A percentile compares a stretch with the other conserved stretches of the same genome.
These are phyloP conservation scores for Solanum pinnatisectum DNA, from an alignment of 257 asterid species.

Conservation along the genomic window DNA sequence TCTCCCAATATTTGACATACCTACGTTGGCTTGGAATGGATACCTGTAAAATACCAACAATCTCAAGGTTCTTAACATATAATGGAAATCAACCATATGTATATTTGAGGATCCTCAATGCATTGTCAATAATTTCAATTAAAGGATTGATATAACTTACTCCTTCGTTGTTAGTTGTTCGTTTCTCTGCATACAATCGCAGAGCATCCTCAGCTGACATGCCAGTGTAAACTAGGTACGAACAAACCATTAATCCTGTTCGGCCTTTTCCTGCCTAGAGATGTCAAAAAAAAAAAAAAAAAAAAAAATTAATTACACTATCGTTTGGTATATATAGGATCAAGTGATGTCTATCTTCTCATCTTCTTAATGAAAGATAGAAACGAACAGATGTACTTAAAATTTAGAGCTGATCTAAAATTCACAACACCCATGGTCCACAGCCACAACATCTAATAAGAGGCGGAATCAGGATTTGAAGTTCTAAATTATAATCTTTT, in stretches of 20 bases:
- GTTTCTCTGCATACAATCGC: conserved; percentile 57
- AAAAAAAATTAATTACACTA: neutral
- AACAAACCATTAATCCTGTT: conserved; percentile 77
- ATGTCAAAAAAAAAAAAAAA: neutral
- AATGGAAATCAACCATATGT: neutral
- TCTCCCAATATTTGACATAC: conserved; percentile 72
- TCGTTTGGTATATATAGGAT: neutral
- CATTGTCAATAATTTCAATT: neutral
- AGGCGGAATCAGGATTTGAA: neutral
- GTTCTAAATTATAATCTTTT: neutral
- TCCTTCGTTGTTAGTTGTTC: conserved; percentile 80
- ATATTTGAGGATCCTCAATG: neutral
- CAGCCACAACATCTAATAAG: neutral
- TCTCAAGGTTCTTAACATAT: neutral
- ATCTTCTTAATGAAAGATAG: neutral
- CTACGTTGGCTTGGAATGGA: conserved; percentile 85
- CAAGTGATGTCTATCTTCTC: neutral
- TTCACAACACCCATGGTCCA: neutral
- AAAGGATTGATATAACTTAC: conserved; percentile 20
- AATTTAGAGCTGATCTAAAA: neutral
- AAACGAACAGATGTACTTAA: neutral
- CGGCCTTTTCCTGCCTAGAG: conserved; percentile 86
- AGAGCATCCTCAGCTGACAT: conserved; percentile 68
- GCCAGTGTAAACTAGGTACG: conserved; percentile 55
- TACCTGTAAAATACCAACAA: conserved; percentile 25